Evolutionary conservation across 163 green algal genomes (phyloP).

Genomic region (Scenedesmus sp.): DNA sequence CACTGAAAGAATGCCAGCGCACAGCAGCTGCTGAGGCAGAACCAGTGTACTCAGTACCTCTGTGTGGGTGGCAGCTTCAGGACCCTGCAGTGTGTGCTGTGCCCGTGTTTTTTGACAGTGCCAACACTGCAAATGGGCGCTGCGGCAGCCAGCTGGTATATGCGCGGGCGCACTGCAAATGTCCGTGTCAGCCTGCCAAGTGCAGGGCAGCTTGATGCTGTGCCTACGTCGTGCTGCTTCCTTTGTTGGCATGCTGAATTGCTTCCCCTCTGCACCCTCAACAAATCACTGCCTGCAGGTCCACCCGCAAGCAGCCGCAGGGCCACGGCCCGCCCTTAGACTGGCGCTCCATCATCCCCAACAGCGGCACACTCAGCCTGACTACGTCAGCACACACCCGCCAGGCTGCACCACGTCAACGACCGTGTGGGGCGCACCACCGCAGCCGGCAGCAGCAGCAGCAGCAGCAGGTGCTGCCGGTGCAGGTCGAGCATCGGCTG

Average conservation of each 20-base stretch:
- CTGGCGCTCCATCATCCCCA: slow-evolving; percentile 71
- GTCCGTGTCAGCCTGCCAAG: no score
- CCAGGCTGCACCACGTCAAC: background rate
- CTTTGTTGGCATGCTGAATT: background rate
- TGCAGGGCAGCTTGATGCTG: no score
- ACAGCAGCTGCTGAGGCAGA: no score
- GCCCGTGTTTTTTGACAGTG: background rate
- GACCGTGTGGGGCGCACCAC: background rate
- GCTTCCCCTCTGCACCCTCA: background rate
- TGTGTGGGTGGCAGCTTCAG: background rate
- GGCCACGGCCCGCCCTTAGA: slow-evolving; percentile 67
- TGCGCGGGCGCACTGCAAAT: no score
- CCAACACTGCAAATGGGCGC: no score
- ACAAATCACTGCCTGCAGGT: background rate
- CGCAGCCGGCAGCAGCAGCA: background rate
- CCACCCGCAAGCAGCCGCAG: slow-evolving; percentile 51
- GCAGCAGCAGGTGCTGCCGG: background rate
- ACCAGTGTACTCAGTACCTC: no score
- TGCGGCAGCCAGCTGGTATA: no score
- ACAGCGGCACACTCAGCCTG: slow-evolving; percentile 64
- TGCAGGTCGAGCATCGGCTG: background rate
- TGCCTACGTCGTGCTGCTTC: no score
- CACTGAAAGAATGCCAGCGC: no score
- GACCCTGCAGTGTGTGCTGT: background rate
- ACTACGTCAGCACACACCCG: slow-evolving; percentile 64